Percentiles rank a stretch among this genome's conserved stretches.
Conservation (phyloP, 1,139 yeast species). For the Pichia inconspicua region DNA sequence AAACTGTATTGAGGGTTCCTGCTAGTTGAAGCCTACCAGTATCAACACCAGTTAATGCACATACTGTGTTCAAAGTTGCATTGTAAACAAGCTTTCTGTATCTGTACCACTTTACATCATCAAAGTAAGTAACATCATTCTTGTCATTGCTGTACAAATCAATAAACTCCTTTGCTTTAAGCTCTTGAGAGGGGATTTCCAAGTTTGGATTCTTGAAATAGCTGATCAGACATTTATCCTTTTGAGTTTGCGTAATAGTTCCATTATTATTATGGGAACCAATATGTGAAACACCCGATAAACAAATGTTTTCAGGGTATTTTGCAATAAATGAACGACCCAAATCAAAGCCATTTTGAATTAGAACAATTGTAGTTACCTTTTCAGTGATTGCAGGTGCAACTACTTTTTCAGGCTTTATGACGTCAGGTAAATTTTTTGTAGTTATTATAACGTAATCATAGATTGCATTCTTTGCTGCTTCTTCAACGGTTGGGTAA, state of each 20-base stretch:
- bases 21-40: conserved; percentile 36
- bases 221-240: conserved; percentile 35
- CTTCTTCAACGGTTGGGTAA: conserved; percentile 36
- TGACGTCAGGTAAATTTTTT: conserved; percentile 4
- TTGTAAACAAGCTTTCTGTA: conserved; percentile 52
- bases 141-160: conserved; percentile 34
- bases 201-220: conserved; percentile 32
- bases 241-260: conserved; percentile 29
- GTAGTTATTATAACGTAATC: conserved; percentile 38
- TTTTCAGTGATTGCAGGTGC: conserved; percentile 38
- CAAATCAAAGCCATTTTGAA: conserved; percentile 52
- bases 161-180: conserved; percentile 34
- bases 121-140: conserved; percentile 31
- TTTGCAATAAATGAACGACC: conserved; percentile 40
- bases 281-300: conserved; percentile 46
- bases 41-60: conserved; percentile 39
- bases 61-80: conserved; percentile 43
- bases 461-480: conserved; percentile 28
- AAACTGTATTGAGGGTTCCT: conserved; percentile 36
- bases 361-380: conserved; percentile 34
- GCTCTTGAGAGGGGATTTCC: conserved; percentile 23
- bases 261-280: conserved; percentile 30
- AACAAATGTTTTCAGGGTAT: conserved; percentile 39
- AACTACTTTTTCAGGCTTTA: conserved; percentile 41
- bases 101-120: conserved; percentile 39